Percentiles rank a stretch among this genome's conserved stretches.
These are phyloP conservation scores for Chlamydomonas applanata DNA, from an alignment of 139 green algal species.

Conservation along the genomic window DNA sequence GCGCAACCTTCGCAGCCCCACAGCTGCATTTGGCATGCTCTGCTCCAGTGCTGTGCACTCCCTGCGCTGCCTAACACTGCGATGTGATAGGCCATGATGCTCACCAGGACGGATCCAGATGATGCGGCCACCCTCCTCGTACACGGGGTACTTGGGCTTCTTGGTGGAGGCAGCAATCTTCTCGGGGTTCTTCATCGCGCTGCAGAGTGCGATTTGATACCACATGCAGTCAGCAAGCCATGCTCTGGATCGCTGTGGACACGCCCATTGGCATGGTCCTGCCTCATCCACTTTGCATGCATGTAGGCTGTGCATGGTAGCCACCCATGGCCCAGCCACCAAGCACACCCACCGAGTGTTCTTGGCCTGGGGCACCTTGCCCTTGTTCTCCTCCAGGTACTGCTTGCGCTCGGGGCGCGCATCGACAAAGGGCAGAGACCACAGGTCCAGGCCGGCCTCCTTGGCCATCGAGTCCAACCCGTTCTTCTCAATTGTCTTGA, in stretches of 20 bases:
- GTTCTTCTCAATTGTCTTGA: conserved; percentile 83
- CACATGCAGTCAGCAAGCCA: too few relatives aligned
- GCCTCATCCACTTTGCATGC: too few relatives aligned
- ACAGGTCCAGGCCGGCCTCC: conserved; percentile 86
- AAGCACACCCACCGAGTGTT: conserved; percentile 31
- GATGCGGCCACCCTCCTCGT: conserved; percentile 58
- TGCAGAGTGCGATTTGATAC: not conserved
- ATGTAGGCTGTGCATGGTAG: too few relatives aligned
- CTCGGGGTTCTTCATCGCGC: conserved; percentile 89
- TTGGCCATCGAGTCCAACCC: conserved; percentile 89
- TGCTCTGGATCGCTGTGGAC: too few relatives aligned
- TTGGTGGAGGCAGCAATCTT: conserved; percentile 81
- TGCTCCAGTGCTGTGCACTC: too few relatives aligned
- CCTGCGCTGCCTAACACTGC: too few relatives aligned
- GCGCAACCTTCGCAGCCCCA: too few relatives aligned
- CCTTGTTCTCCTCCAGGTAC: conserved; percentile 63
- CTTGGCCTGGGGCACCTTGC: conserved; percentile 34
- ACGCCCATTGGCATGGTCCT: too few relatives aligned
- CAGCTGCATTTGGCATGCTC: too few relatives aligned
- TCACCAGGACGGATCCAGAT: conserved; percentile 50
- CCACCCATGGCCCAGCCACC: too few relatives aligned
- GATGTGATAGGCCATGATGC: too few relatives aligned
- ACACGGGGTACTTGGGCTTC: conserved; percentile 55
- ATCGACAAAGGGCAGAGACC: conserved; percentile 83
- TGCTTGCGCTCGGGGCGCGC: conserved; percentile 53